phyloP scores from a whole-genome alignment of 2,329 filamentous ascomycete genomes.

The Fusarium gaditjirri region DNA sequence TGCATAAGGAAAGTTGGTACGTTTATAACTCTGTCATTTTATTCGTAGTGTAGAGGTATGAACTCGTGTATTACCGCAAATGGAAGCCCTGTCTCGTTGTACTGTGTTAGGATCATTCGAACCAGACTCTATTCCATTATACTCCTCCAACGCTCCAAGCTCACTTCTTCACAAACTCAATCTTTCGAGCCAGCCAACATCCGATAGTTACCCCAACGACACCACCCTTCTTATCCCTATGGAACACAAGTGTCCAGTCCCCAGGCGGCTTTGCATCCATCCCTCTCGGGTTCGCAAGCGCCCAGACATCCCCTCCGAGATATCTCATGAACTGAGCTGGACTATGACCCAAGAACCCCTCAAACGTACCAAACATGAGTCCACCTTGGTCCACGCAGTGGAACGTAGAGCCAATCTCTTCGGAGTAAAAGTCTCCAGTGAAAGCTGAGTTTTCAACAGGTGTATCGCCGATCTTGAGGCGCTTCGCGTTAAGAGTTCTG shows the following conservation, averaged over 20 bases:
- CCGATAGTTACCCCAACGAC: slow-evolving; percentile 13
- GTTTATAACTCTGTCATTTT: neutral
- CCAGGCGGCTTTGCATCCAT: slow-evolving; percentile 35
- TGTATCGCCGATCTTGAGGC: neutral
- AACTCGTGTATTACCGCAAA: neutral
- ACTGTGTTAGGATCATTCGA: neutral
- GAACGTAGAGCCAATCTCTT: slow-evolving; percentile 22
- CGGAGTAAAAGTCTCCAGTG: slow-evolving; percentile 24
- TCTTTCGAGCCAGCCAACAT: slow-evolving; percentile 24
- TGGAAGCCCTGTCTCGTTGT: neutral
- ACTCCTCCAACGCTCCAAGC: neutral
- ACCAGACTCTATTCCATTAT: neutral
- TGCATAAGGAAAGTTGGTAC: neutral
- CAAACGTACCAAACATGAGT: slow-evolving; percentile 27
- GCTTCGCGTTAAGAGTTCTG: slow-evolving; percentile 12
- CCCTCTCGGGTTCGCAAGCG: slow-evolving; percentile 21
- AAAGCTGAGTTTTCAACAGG: slow-evolving; percentile 1
- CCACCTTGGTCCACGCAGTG: slow-evolving; percentile 26
- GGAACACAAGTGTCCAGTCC: slow-evolving; percentile 30
- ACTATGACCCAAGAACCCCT: slow-evolving; percentile 24
- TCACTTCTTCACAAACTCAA: slow-evolving; percentile 21
- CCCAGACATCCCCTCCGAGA: slow-evolving; percentile 21
- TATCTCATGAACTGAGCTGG: slow-evolving; percentile 28
- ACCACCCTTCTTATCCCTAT: neutral
- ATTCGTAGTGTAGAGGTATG: no score